Percentiles rank a stretch among this genome's conserved stretches.
These are phyloP conservation scores for Chaetomiaceae sp. DNA, from an alignment of 2,329 filamentous ascomycete genomes.

Conservation along the genomic window DNA sequence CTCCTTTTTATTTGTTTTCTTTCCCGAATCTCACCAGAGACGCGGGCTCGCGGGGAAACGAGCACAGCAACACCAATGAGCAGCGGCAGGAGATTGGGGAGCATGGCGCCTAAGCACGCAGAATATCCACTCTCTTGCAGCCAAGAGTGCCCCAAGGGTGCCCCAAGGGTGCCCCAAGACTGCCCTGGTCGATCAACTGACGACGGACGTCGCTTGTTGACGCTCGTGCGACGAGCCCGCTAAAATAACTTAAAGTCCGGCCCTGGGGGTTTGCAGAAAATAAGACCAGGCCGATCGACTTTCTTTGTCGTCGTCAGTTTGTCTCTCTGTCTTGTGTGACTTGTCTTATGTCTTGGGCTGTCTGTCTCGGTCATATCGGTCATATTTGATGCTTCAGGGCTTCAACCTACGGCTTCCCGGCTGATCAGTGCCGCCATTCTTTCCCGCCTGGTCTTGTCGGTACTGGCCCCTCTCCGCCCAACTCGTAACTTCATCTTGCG, in stretches of 20 bases:
- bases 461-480: neutral
- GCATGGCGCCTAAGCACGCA: neutral
- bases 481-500: conserved; percentile 10
- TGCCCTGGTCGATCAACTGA: neutral
- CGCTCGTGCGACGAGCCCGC: neutral
- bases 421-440: no score
- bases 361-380: no score
- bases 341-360: no score
- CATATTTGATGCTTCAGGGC: no score
- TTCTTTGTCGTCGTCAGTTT: neutral
- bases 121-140: conserved; percentile 19
- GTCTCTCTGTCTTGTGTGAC: neutral
- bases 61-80: conserved; percentile 4
- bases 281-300: neutral
- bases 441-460: no score
- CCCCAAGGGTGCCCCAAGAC: no score
- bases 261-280: neutral
- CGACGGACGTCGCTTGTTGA: neutral
- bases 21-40: conserved; percentile 5
- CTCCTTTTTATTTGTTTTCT: conserved; percentile 10
- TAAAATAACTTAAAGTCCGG: neutral
- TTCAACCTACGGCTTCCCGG: no score
- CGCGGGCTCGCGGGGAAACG: conserved; percentile 1
- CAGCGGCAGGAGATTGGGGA: conserved; percentile 17
- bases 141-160: no score